phyloP scores from a whole-genome alignment of 495 filamentous ascomycete species.

The Stereocaulon alpinum region DNA sequence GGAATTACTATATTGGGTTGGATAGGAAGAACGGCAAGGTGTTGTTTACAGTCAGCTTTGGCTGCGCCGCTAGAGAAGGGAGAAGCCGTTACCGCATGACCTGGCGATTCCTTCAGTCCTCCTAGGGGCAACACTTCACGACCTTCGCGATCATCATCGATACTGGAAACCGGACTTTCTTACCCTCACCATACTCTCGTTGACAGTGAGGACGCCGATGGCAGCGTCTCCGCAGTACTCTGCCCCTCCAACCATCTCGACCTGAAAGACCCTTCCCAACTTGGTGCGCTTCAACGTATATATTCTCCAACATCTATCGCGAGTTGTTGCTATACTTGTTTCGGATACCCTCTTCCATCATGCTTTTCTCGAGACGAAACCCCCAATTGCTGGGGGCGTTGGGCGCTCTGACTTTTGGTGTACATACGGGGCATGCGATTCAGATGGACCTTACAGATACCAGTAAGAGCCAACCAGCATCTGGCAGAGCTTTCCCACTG shows the following conservation, averaged over 20 bases:
- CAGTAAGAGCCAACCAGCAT: conserved; percentile 10
- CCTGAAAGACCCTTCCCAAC: not conserved
- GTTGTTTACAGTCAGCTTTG: not conserved
- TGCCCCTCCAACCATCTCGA: not conserved
- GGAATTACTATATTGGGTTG: not conserved
- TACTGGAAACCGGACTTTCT: not conserved
- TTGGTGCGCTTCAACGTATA: conserved; percentile 2
- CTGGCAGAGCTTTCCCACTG: not conserved
- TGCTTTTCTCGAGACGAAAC: conserved; percentile 11
- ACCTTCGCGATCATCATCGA: not conserved
- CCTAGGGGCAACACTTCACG: not conserved
- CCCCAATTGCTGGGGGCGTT: conserved; percentile 9
- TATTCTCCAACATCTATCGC: not conserved
- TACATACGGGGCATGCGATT: conserved; percentile 13
- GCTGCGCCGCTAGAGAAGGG: conserved; percentile 3
- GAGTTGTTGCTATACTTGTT: not conserved
- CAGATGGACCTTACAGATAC: conserved; percentile 18
- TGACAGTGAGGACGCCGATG: conserved; percentile 13
- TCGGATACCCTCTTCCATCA: conserved; percentile 2
- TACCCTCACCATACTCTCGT: not conserved
- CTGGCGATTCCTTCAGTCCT: not conserved
- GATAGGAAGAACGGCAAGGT: not conserved
- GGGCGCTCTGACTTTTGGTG: conserved; percentile 11
- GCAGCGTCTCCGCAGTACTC: conserved; percentile 14
- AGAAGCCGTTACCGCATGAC: not conserved